A percentile compares a stretch with the other conserved stretches of the same genome.
Evolutionary conservation across 1,284 basidiomycete genomes (phyloP).

Genomic region (Ceratobasidium sp.): DNA sequence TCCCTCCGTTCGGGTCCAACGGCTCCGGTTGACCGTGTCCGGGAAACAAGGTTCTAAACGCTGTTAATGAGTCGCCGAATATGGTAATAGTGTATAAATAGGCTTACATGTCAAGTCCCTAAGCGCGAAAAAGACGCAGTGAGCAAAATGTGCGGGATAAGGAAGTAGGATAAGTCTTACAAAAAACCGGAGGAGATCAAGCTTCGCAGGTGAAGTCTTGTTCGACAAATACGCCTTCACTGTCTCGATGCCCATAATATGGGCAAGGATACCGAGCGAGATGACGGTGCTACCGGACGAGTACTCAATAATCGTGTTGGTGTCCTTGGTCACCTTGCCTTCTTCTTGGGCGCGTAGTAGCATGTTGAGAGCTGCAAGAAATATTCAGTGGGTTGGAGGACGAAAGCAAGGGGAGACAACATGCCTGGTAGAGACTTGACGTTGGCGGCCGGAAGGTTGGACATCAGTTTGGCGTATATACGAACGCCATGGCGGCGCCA

Average conservation of each 20-base stretch:
- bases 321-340: slow-evolving; percentile 1
- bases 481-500: slow-evolving; percentile 15
- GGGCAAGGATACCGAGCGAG: slow-evolving; percentile 34
- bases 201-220: slow-evolving; percentile 41
- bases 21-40: slow-evolving; percentile 38
- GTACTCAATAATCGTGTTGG: slow-evolving; percentile 33
- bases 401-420: not conserved
- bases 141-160: too few species aligned
- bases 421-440: slow-evolving; percentile 37
- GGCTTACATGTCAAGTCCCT: slow-evolving; percentile 39
- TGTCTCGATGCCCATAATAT: slow-evolving; percentile 23
- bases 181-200: slow-evolving; percentile 38
- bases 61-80: not conserved
- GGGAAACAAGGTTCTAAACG: slow-evolving; percentile 21
- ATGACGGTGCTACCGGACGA: slow-evolving; percentile 39
- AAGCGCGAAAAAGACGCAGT: not conserved
- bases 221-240: slow-evolving; percentile 35
- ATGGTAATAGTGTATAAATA: not conserved
- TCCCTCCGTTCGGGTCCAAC: slow-evolving; percentile 37
- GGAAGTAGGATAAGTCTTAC: not conserved
- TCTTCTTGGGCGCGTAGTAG: slow-evolving; percentile 23
- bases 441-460: slow-evolving; percentile 28
- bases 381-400: not conserved
- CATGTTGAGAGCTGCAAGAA: slow-evolving; percentile 33
- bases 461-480: slow-evolving; percentile 43